Conservation (phyloP, 768 basidiomycete genomes). For the Chlorophyllum brunneum region DNA sequence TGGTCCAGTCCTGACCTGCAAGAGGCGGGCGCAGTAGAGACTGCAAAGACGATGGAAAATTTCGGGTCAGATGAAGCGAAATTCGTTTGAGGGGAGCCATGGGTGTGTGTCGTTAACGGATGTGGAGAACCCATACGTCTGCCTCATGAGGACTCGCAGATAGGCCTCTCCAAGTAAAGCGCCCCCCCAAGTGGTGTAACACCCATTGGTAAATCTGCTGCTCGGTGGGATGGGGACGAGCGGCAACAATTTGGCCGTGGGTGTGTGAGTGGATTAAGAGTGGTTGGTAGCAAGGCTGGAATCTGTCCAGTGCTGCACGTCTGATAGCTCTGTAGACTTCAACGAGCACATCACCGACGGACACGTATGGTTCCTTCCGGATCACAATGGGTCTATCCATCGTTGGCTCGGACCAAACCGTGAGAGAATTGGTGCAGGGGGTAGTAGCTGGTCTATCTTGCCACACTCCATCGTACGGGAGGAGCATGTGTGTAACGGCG, state of each 20-base stretch:
- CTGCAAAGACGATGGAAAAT: background rate
- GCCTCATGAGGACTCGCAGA: background rate
- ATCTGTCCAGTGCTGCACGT: background rate
- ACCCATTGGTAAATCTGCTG: slow-evolving; percentile 3
- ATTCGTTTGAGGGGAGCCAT: background rate
- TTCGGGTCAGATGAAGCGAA: background rate
- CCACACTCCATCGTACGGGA: slow-evolving; percentile 2
- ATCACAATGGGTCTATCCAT: slow-evolving; percentile 8
- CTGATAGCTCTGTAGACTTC: slow-evolving; percentile 3
- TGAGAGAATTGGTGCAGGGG: background rate
- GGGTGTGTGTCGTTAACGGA: background rate
- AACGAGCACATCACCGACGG: slow-evolving; percentile 1
- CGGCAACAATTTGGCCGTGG: background rate
- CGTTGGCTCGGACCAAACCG: slow-evolving; percentile 4
- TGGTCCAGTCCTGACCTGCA: background rate
- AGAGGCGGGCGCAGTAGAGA: background rate
- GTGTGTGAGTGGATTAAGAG: background rate
- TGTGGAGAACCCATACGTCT: slow-evolving; percentile 4
- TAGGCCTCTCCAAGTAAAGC: background rate
- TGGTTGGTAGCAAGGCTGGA: background rate
- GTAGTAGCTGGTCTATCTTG: background rate
- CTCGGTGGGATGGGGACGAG: background rate
- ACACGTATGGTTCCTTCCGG: slow-evolving; percentile 1
- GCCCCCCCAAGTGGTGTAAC: background rate
- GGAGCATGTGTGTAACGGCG: background rate